Evolutionary conservation across 176 grass and related monocot genomes (phyloP).

Genomic region (bread wheat (Triticum aestivum)): IWGSC_CS_RefSeq_v2.1 NC_057801.1:674024400-674024899

Average conservation of each 20-base stretch:
- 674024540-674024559: slow-evolving; percentile 87
- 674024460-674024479: slow-evolving; percentile 71
- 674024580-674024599: slow-evolving; percentile 94
- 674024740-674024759: too few relatives aligned
- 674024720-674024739: too few relatives aligned
- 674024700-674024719: background rate
- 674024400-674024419: slow-evolving; percentile 95
- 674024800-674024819: slow-evolving; percentile 99
- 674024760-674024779: too few relatives aligned
- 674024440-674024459: slow-evolving; percentile 86
- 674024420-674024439: slow-evolving; percentile 92
- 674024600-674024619: slow-evolving; percentile 72
- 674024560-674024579: slow-evolving; percentile 86
- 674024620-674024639: slow-evolving; percentile 75
- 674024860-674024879: background rate
- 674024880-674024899: too few relatives aligned
- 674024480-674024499: slow-evolving; percentile 82
- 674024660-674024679: slow-evolving; percentile 25
- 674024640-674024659: background rate
- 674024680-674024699: slow-evolving; percentile 47
- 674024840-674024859: slow-evolving; percentile 99
- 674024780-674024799: slow-evolving; percentile 99
- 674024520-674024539: slow-evolving; percentile 90
- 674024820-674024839: slow-evolving; percentile 99
- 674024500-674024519: slow-evolving; percentile 79